These are phyloP conservation scores for Fusarium goolgardi DNA, from an alignment of 2,329 filamentous ascomycete genomes.

Conservation along the genomic window DNA sequence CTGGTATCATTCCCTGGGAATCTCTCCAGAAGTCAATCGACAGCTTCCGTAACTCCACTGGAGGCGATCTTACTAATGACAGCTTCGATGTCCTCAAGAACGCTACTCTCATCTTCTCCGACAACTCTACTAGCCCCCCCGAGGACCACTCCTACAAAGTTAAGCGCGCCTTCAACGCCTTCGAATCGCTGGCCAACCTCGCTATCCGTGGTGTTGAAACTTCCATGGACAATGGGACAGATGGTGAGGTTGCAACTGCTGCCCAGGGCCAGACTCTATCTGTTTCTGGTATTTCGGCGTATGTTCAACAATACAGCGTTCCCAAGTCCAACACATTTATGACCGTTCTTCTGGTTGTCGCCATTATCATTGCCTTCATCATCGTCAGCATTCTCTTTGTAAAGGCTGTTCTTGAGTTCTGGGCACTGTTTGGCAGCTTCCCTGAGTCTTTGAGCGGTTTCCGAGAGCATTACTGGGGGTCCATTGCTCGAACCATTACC, in stretches of 20 bases:
- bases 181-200: constrained; percentile 65
- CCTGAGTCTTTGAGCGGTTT: constrained; percentile 83
- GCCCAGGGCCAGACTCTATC: constrained; percentile 56
- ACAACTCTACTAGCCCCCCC: constrained; percentile 63
- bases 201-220: constrained; percentile 65
- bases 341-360: constrained; percentile 90
- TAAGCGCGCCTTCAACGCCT: constrained; percentile 65
- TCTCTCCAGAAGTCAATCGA: constrained; percentile 85
- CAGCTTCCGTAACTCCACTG: constrained; percentile 80
- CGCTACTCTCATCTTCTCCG: constrained; percentile 77
- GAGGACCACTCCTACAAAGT: constrained; percentile 56
- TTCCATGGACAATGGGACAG: constrained; percentile 54
- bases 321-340: constrained; percentile 94
- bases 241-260: constrained; percentile 40
- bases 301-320: constrained; percentile 84
- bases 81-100: constrained; percentile 81
- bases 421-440: constrained; percentile 90
- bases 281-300: constrained; percentile 83
- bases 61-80: constrained; percentile 86
- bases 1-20: constrained; percentile 85
- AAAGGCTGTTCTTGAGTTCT: constrained; percentile 90
- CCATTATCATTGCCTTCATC: constrained; percentile 85
- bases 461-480: constrained; percentile 96
- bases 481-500: constrained; percentile 88
- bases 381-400: constrained; percentile 87